Percentiles rank a stretch among this genome's conserved stretches.
Conservation (phyloP, 352 stramenopile genomes). For the Globisporangium irregulare region DNA sequence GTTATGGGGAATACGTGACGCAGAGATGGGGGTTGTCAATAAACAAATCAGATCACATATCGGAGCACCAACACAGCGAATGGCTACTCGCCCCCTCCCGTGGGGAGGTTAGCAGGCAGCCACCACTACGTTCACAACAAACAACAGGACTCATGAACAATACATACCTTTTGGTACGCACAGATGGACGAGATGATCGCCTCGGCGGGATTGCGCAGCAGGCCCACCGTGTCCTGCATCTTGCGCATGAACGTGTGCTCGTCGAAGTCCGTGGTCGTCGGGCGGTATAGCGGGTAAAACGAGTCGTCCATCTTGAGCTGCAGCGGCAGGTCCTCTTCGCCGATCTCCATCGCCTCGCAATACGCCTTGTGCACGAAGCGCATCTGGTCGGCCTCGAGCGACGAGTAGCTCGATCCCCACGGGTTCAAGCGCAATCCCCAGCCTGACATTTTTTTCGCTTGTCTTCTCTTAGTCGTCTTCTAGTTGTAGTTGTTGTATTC, state of each 20-base stretch:
- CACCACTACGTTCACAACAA: neutral
- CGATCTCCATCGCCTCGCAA: constrained; percentile 81
- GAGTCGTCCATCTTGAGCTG: constrained; percentile 85
- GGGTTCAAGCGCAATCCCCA: constrained; percentile 84
- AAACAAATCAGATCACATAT: constrained; percentile 3
- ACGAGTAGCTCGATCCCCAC: constrained; percentile 81
- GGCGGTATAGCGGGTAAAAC: constrained; percentile 76
- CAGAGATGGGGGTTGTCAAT: neutral
- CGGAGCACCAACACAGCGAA: neutral
- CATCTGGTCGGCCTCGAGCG: constrained; percentile 84
- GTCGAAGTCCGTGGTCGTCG: constrained; percentile 77
- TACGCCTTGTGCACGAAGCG: constrained; percentile 83
- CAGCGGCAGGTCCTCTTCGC: constrained; percentile 76
- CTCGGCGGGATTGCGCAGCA: constrained; percentile 77
- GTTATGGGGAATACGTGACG: neutral
- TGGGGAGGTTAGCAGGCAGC: neutral
- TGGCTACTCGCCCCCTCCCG: neutral
- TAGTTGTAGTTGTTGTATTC: neutral
- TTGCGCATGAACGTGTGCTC: constrained; percentile 87
- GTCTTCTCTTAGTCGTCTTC: neutral
- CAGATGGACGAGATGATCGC: constrained; percentile 87
- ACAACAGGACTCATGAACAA: neutral
- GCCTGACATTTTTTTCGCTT: constrained; percentile 50
- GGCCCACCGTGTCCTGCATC: constrained; percentile 81
- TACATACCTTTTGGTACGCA: constrained; percentile 61